phyloP scores from a whole-genome alignment of 805 yeast species.

The Myxozyma neglecta region DNA sequence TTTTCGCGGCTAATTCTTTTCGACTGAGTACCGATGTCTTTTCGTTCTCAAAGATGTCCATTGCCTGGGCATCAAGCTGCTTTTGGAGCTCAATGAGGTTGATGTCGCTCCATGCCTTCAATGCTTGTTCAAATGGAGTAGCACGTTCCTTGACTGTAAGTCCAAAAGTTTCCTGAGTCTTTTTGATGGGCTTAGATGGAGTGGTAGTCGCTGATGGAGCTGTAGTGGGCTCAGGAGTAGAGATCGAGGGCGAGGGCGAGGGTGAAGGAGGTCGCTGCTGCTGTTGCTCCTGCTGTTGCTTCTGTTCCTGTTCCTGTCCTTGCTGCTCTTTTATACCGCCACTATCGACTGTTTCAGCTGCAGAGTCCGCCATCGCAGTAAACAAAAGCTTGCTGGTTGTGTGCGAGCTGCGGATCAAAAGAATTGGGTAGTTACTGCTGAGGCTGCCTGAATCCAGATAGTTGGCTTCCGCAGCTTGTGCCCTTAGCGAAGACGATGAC shows the following conservation, averaged over 20 bases:
- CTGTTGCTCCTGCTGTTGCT: constrained; percentile 2
- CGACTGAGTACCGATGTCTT: constrained; percentile 65
- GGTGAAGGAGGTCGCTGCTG: constrained; percentile 1
- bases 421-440: not conserved
- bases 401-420: not conserved
- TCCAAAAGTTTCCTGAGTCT: not conserved
- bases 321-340: not conserved
- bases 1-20: constrained; percentile 73
- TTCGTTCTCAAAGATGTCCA: constrained; percentile 70
- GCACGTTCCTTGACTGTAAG: constrained; percentile 19
- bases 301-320: not conserved
- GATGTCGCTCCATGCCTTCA: constrained; percentile 46
- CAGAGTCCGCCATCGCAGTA: not conserved
- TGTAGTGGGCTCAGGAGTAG: constrained; percentile 4
- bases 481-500: not conserved
- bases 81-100: constrained; percentile 70
- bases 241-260: constrained; percentile 4
- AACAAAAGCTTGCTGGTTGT: not conserved
- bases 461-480: not conserved
- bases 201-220: not conserved
- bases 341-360: not conserved
- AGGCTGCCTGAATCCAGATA: not conserved
- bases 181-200: not conserved
- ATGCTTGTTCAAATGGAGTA: constrained; percentile 34
- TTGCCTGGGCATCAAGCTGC: constrained; percentile 70